Base-by-base conservation (phyloP, 345 rosid genomes). In the Gossypium raimondii region DNA sequence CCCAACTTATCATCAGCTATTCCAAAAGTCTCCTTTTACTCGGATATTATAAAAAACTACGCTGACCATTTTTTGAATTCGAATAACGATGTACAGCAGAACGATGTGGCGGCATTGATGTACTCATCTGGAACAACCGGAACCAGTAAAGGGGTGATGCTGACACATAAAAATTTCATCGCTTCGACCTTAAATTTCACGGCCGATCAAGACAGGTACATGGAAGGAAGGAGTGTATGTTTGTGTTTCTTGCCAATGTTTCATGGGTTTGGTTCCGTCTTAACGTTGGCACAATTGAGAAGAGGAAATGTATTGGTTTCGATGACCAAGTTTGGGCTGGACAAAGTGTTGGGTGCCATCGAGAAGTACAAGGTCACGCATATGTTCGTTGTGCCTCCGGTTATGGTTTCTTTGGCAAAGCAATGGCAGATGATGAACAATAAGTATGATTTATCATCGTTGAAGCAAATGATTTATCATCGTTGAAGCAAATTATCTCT, bases 81-180 rank as follows among this genome's bases (percentile, higher is more conserved):
- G 0, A 4, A 75, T 79, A 41, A 70, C 72, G 4, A 61, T 57
- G 85, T 89, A 71, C 82, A 77, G 77, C 97, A 91, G 75, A 84
- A 82, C 11, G 92, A 91, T 67, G 77, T 82, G 14, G 97, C 95
- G 5, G 97, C 93, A 2, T 84, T 93, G 72, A 57, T 91, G 82
- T 87, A 90, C 73, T 91, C 97, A 0, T 93, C 98, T 0, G 98
- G 97, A 1, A 93, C 98, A 2, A 90, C 98, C 8, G 95, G 93
- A 17, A 82, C 80, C 52, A 91, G 85, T 81, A 91, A 91, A 86
- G 93, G 98, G 61, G 97, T 81, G 34, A 25, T 90, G 80, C 55
- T 93, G 38, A 87, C 93, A 2, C 98, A 91, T 43, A 77, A 81
- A 77, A 91, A 90, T 65, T 62, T 91, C 27, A 90, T 91, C 52